Evolutionary conservation across 306 rosid genomes (phyloP), one percentile per base, ranked within the genome.

Genomic region (Echinosophora koreensis): DNA sequence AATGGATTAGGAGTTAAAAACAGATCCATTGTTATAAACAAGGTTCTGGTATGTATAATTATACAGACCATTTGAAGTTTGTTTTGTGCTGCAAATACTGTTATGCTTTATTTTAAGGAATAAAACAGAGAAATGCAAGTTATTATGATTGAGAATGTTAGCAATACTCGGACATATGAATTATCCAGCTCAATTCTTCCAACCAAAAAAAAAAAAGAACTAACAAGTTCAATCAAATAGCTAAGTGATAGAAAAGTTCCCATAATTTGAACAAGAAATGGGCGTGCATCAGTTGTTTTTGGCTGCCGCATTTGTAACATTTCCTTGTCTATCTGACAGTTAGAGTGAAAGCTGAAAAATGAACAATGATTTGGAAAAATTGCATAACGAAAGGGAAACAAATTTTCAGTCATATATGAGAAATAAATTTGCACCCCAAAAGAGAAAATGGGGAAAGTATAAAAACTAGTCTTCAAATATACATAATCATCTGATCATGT

Each of bases 81-180:
- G 5, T 39, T 50, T 9, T 34, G 71, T 62, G 52, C 52, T 50
- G 51, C 52, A 18, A 34, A 39, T 27, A 63, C 72, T 34, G 14
- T 49, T 49, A 35, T 75, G 55, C 46, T 62, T 74, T 49, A 35
- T 38, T 7, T 58, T 15, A 74, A 46, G 13, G 22, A 57, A 41
- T 15, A 12, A 5, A 27, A 6, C 35, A 32, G 47, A 5, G 54
- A 17, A 71, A 11, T 17, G 54, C 9, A 37, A 17, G 51, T 54
- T 38, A 3, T 67, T 37, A 37, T 54, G 66, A 41, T 13, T 27
- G 67, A 57, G 28, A 56, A 56, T 22, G 42, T 34, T 2, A 57
- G 1, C 10, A 8, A 9, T 57, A 57, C n/a, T 8, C 10, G 30
- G 62, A 4, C 0, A 14, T 22, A 32, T 22, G 64, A 58, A 5